These are phyloP conservation scores for Lipomyces sp. DNA, from an alignment of 805 yeast species.

Conservation along the genomic window DNA sequence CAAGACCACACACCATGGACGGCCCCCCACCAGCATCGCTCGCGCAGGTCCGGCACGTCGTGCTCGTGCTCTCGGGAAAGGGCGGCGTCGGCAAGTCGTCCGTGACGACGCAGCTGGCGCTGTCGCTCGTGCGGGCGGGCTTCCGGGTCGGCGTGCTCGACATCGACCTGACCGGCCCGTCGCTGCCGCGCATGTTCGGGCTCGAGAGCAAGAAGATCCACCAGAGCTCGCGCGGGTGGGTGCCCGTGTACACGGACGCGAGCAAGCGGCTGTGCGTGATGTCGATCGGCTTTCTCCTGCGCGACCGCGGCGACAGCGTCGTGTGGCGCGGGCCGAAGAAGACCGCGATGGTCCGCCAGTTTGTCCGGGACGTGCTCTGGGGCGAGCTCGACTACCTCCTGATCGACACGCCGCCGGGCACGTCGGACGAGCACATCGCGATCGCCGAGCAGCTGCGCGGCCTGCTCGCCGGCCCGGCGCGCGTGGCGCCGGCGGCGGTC, in stretches of 20 bases:
- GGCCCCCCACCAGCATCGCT: conserved; percentile 39
- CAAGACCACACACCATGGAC: no score
- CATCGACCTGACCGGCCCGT: conserved; percentile 95
- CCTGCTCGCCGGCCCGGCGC: conserved; percentile 57
- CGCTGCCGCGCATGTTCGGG: conserved; percentile 94
- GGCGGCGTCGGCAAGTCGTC: conserved; percentile 98
- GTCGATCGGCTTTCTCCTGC: conserved; percentile 83
- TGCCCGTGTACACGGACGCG: conserved; percentile 65
- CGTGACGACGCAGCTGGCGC: conserved; percentile 88
- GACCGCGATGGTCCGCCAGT: conserved; percentile 95
- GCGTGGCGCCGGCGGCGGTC: conserved; percentile 81
- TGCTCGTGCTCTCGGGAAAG: conserved; percentile 84
- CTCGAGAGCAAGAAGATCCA: conserved; percentile 74
- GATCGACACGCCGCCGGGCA: conserved; percentile 98
- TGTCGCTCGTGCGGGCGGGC: conserved; percentile 69
- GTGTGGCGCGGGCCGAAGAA: conserved; percentile 99
- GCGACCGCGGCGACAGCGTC: conserved; percentile 81
- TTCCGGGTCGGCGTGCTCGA: conserved; percentile 90
- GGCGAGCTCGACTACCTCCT: conserved; percentile 70
- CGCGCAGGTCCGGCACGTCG: conserved; percentile 64
- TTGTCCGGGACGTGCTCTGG: conserved; percentile 88
- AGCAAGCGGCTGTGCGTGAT: conserved; percentile 56
- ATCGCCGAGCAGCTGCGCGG: conserved; percentile 80
- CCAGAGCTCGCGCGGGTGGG: conserved; percentile 85
- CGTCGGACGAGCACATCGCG: conserved; percentile 96